phyloP scores from a whole-genome alignment of 1,139 yeast genomes.

The Candida dubliniensis region DNA sequence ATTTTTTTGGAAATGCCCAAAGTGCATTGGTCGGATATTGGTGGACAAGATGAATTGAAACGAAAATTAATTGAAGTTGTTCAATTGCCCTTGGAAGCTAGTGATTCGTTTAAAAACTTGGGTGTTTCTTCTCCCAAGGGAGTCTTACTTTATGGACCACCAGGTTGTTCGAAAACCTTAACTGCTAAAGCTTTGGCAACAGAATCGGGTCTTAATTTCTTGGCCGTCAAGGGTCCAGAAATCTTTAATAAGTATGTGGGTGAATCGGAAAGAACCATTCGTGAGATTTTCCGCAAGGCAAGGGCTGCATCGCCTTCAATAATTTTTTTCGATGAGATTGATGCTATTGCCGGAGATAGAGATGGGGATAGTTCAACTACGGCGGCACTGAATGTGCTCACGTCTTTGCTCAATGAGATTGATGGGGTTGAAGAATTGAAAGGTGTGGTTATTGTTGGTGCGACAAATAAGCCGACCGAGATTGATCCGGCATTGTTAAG shows the following conservation, averaged over 20 bases:
- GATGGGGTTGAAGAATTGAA: conserved; percentile 95
- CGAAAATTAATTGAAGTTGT: conserved; percentile 83
- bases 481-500: conserved; percentile 89
- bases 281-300: conserved; percentile 90
- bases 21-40: conserved; percentile 91
- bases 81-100: conserved; percentile 84
- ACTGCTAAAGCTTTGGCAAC: conserved; percentile 95
- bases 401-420: conserved; percentile 86
- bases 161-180: conserved; percentile 92
- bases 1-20: conserved; percentile 92
- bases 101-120: conserved; percentile 68
- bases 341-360: conserved; percentile 81
- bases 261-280: conserved; percentile 83
- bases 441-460: conserved; percentile 92
- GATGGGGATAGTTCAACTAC: conserved; percentile 57
- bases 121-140: conserved; percentile 94
- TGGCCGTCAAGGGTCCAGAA: conserved; percentile 96
- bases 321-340: conserved; percentile 92
- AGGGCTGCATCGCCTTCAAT: conserved; percentile 92
- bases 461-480: conserved; percentile 91
- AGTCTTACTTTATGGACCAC: conserved; percentile 88
- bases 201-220: conserved; percentile 86
- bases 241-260: conserved; percentile 93
- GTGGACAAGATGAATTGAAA: conserved; percentile 87
- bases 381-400: conserved; percentile 82